Conservation (phyloP, 2,329 filamentous ascomycete species). For the Chaetoscypha palmicola region DNA sequence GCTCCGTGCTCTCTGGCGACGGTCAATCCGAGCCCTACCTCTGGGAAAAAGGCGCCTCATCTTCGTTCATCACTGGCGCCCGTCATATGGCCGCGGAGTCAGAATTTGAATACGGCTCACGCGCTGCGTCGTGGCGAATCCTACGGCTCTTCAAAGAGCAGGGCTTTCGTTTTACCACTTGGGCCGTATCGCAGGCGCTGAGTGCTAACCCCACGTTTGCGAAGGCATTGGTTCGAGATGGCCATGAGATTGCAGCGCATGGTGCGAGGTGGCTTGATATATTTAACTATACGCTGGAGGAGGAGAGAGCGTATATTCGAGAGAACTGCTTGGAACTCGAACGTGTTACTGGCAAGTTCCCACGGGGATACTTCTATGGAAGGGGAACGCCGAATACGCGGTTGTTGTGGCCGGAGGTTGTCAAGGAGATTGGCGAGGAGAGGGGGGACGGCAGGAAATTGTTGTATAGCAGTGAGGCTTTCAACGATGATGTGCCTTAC, state of each 20-base stretch:
- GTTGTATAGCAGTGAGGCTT: slow-evolving; percentile 37
- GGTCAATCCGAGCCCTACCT: slow-evolving; percentile 31
- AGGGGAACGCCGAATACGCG: slow-evolving; percentile 35
- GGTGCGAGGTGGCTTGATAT: slow-evolving; percentile 37
- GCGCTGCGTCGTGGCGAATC: slow-evolving; percentile 33
- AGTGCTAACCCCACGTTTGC: slow-evolving; percentile 35
- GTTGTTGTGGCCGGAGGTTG: slow-evolving; percentile 40
- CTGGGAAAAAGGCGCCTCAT: slow-evolving; percentile 30
- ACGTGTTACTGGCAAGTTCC: slow-evolving; percentile 29
- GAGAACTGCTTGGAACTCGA: slow-evolving; percentile 30
- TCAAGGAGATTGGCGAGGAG: slow-evolving; percentile 41
- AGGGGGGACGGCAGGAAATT: slow-evolving; percentile 39
- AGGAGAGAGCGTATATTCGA: slow-evolving; percentile 33
- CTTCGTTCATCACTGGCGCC: slow-evolving; percentile 8
- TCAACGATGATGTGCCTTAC: slow-evolving; percentile 49
- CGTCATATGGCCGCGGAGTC: slow-evolving; percentile 25
- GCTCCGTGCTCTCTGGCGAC: slow-evolving; percentile 16
- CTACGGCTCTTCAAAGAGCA: slow-evolving; percentile 36
- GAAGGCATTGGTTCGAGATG: slow-evolving; percentile 34
- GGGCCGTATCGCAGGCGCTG: slow-evolving; percentile 34
- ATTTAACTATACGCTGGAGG: slow-evolving; percentile 32
- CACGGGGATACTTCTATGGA: slow-evolving; percentile 31
- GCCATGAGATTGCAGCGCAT: slow-evolving; percentile 38
- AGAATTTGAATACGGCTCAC: slow-evolving; percentile 32
- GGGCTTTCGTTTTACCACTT: slow-evolving; percentile 35